phyloP scores from a whole-genome alignment of 495 filamentous ascomycete species.

The Aspergillus haitiensis region DNA sequence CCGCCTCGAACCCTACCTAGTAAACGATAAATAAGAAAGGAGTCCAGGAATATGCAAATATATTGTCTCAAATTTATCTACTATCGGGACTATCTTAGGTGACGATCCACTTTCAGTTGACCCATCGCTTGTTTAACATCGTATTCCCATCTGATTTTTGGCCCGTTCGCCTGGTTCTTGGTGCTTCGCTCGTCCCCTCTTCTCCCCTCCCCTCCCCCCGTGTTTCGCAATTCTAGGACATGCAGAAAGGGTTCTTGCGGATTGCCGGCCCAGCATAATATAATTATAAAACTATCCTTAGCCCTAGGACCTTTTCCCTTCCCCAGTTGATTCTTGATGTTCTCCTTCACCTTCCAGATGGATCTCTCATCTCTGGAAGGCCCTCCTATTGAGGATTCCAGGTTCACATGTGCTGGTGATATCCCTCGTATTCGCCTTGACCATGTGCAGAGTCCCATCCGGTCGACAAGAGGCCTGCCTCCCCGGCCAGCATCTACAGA shows the following conservation, averaged over 20 bases:
- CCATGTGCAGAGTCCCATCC: conserved; percentile 10
- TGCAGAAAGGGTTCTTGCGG: too few species aligned
- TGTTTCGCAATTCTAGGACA: too few species aligned
- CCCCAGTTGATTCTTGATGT: background rate
- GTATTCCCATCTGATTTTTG: conserved; percentile 31
- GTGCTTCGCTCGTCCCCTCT: conserved; percentile 7
- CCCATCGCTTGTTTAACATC: conserved; percentile 8
- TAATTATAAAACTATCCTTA: too few species aligned
- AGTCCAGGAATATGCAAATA: background rate
- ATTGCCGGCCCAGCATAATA: too few species aligned
- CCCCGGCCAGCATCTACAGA: conserved; percentile 25
- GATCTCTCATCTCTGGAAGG: conserved; percentile 45
- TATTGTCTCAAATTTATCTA: background rate
- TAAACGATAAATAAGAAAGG: conserved; percentile 9
- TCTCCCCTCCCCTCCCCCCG: background rate
- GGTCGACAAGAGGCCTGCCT: conserved; percentile 13
- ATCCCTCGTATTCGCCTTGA: conserved; percentile 18
- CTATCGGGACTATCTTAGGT: conserved; percentile 9
- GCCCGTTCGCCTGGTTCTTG: conserved; percentile 3
- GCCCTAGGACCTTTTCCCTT: background rate
- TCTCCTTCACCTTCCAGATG: conserved; percentile 19
- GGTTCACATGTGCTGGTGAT: conserved; percentile 10
- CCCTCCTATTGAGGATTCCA: conserved; percentile 31
- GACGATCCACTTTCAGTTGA: conserved; percentile 15
- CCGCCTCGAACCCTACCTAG: conserved; percentile 6